Percentiles rank a stretch among this genome's conserved stretches.
Evolutionary conservation across 2,329 filamentous ascomycete species (phyloP).

Genomic region (Westerdykella sp.): DNA sequence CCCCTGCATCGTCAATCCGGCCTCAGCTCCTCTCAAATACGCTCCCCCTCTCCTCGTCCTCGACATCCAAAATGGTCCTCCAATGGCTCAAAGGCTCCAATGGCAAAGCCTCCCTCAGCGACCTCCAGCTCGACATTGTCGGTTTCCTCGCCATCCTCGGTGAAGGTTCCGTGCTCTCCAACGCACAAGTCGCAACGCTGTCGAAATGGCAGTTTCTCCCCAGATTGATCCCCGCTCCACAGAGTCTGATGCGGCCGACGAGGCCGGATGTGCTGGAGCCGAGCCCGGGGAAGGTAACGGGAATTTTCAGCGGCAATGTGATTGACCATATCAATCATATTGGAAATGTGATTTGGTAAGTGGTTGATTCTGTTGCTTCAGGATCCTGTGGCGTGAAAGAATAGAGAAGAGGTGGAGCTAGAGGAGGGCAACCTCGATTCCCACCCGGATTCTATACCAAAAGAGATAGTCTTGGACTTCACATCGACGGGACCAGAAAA

Average conservation of each 20-base stretch:
- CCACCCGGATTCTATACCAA: no score
- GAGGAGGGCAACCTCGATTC: no score
- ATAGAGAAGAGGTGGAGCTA: no score
- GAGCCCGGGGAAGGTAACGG: conserved; percentile 39
- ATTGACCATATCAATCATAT: conserved; percentile 45
- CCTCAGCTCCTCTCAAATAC: not conserved
- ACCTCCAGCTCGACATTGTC: conserved; percentile 50
- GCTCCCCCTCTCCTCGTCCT: not conserved
- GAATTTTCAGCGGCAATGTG: conserved; percentile 44
- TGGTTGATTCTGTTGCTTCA: not conserved
- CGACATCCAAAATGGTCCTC: conserved; percentile 9
- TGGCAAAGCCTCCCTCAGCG: conserved; percentile 20
- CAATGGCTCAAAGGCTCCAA: conserved; percentile 33
- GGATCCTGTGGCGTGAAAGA: not conserved
- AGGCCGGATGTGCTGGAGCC: conserved; percentile 40
- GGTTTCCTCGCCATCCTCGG: conserved; percentile 51
- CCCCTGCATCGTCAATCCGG: not conserved
- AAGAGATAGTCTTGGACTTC: no score
- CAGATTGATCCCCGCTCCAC: conserved; percentile 46
- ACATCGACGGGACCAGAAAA: no score
- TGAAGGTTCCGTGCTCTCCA: conserved; percentile 46
- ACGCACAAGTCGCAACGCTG: conserved; percentile 46
- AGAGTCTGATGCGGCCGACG: conserved; percentile 44
- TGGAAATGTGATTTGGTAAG: conserved; percentile 43
- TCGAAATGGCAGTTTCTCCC: conserved; percentile 47